These are phyloP conservation scores for Wickerhamomyces canadensis DNA, from an alignment of 805 yeast genomes.

Conservation along the genomic window DNA sequence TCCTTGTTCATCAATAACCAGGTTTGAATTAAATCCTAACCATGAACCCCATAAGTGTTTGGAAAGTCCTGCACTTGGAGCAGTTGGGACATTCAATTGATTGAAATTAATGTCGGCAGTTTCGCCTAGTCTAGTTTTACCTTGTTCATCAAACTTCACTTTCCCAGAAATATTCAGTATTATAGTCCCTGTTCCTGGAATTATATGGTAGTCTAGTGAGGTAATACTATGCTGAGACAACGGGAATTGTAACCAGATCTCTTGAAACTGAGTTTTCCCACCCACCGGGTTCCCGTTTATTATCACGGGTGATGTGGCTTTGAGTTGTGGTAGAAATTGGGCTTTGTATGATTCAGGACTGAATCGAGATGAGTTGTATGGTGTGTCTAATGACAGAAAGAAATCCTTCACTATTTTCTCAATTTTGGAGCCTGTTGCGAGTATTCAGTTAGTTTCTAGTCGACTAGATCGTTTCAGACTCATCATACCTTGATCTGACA, in stretches of 20 bases:
- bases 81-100: slow-evolving; percentile 7
- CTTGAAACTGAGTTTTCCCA: slow-evolving; percentile 47
- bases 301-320: slow-evolving; percentile 46
- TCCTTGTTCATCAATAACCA: slow-evolving; percentile 53
- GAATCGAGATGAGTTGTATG: slow-evolving; percentile 9
- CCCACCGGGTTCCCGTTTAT: slow-evolving; percentile 55
- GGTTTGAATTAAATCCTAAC: slow-evolving; percentile 58
- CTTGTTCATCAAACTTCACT: slow-evolving; percentile 73
- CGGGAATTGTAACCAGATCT: slow-evolving; percentile 53
- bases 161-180: slow-evolving; percentile 49
- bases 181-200: slow-evolving; percentile 56
- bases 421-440: slow-evolving; percentile 9
- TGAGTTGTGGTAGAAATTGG: slow-evolving; percentile 39
- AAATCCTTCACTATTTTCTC: slow-evolving; percentile 21
- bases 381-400: slow-evolving; percentile 21
- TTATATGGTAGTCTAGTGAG: slow-evolving; percentile 60
- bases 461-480: too few relatives aligned
- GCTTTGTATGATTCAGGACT: slow-evolving; percentile 17
- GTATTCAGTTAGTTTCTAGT: too few relatives aligned
- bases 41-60: slow-evolving; percentile 64
- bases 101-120: slow-evolving; percentile 42
- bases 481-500: slow-evolving; percentile 7
- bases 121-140: slow-evolving; percentile 60
- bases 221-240: slow-evolving; percentile 56
- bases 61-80: slow-evolving; percentile 11